Evolutionary conservation across 108 stramenopile genomes (phyloP), one percentile per base, ranked within the genome.

Genomic region (Fistulifera solaris): DNA sequence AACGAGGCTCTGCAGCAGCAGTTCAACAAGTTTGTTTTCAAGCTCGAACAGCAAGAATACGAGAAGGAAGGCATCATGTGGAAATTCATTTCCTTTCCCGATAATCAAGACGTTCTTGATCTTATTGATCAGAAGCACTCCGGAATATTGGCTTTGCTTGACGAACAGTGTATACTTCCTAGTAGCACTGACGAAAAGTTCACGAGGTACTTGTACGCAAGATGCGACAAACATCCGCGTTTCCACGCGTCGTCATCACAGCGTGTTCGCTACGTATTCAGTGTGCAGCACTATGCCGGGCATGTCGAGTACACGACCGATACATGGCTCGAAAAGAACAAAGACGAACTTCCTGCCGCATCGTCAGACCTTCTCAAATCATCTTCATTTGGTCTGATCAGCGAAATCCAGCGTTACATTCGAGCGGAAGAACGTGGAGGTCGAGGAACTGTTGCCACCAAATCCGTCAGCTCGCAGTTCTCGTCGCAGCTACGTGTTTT

Each of bases 1-100:
- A 99, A 99, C 76, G 98, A 99, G 66, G 91, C 92, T 11, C 72
- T 99, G 18, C 98, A 99, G 67, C 96, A 99, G 68, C 96, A 97
- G 61, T 99, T 99, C 80, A 99, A 99, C 62, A 81, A 93, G 64
- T 95, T 87, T 54, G 95, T 98, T 1, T 98, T 99, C 75, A 95
- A 94, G 72, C 31, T 35, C 31, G 31, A 99, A 65, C 97, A 99
- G 65, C 71, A 89, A 62, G 92, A 92, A 61, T 99, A 99, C 63
- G 81, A 86, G 58, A 83, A 75, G 47, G 97, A 98, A 72, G 97
- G 93, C 24, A 84, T 93, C 68, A 70, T 77, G 50, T 93, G 87
- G 85, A 81, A 81, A 54, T 86, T 85, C 61, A 96, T 99, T 49
- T 61, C 84, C 10, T 99, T 97, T 62, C 85, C 92, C 26, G 96